Percentiles rank a stretch among this genome's conserved stretches.
These are phyloP conservation scores for Viridothelium virens DNA, from an alignment of 495 filamentous ascomycete species.

Conservation along the genomic window DNA sequence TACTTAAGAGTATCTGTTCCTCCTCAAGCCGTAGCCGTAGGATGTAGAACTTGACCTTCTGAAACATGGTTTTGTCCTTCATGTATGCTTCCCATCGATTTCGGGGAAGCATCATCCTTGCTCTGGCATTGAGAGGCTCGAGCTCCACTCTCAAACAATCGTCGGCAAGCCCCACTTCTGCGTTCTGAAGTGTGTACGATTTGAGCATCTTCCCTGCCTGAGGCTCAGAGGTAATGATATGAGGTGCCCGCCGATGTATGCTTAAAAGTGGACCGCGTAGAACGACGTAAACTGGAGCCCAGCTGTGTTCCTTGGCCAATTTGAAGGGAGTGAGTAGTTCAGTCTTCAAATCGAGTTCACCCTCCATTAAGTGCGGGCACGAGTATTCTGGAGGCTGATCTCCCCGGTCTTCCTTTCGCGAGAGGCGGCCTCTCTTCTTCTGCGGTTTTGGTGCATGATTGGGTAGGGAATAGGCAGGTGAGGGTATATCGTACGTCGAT, in stretches of 20 bases:
- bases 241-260: constrained; percentile 47
- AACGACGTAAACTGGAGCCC: constrained; percentile 50
- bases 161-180: constrained; percentile 56
- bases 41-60: constrained; percentile 43
- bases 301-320: constrained; percentile 44
- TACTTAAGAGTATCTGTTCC: constrained; percentile 58
- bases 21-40: constrained; percentile 56
- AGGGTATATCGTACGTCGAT: neutral
- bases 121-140: constrained; percentile 29
- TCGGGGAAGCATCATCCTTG: constrained; percentile 28
- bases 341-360: constrained; percentile 48
- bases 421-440: constrained; percentile 1
- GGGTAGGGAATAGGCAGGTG: neutral
- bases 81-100: constrained; percentile 29
- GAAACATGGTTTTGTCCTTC: constrained; percentile 32
- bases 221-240: constrained; percentile 35
- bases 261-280: constrained; percentile 53
- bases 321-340: constrained; percentile 52
- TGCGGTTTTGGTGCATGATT: neutral
- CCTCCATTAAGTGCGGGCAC: constrained; percentile 46
- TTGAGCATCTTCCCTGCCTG: constrained; percentile 40
- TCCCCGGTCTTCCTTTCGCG: neutral
- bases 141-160: constrained; percentile 51
- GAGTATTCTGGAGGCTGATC: constrained; percentile 36
- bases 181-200: constrained; percentile 55